Base-by-base conservation (phyloP, 495 filamentous ascomycete species). In the Massariosphaeria phaeospora region DNA sequence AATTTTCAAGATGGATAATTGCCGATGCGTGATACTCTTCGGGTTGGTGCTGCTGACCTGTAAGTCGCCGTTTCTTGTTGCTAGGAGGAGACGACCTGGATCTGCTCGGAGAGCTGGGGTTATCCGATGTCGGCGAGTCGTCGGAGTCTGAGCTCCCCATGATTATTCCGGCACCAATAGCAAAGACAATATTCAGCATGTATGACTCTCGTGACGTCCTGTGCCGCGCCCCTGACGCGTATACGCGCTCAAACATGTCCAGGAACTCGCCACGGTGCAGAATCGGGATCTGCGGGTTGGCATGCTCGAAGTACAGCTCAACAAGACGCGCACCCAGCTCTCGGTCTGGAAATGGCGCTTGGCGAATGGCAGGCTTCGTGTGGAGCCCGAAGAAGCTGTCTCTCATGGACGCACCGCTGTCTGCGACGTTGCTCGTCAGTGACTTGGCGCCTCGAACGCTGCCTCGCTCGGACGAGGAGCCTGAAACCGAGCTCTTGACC, bases 1-100 rank as follows among this genome's bases (percentile, higher is more conserved):
- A 95, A 1, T 84, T 83, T 66, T 96, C 91, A 13, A 96, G 74
- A 65, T 97, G 87, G 30, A 94, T 78, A 57, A 96, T 90, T 2
- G 91, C 91, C 45, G 88, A 88, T 5, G 91, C 90, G 69, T 97
- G 91, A 67, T 97, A 97, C 67, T 95, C 89, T 70, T 97, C 91
- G 2, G 91, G 88, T 65, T 91, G 89, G 56, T 81, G 80, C 66
- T 95, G 89, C 64, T 82, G 75, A 40, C 67, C 74, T n/a, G 78
- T 75, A 5, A 79, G 55, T 49, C 72, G 72, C 25, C 70, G 70
- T 57, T 73, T 76, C 56, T 82, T 83, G 15, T 73, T 69, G 12
- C 66, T 72, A 10, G 75, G 65, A 13, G 68, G 70, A 27, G 70
- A 68, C 7, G 69, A 55, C 49, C 31, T 31, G 17, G 55, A 27